Conservation (phyloP, 2,329 filamentous ascomycete genomes). For the Colletotrichum musicola region DNA sequence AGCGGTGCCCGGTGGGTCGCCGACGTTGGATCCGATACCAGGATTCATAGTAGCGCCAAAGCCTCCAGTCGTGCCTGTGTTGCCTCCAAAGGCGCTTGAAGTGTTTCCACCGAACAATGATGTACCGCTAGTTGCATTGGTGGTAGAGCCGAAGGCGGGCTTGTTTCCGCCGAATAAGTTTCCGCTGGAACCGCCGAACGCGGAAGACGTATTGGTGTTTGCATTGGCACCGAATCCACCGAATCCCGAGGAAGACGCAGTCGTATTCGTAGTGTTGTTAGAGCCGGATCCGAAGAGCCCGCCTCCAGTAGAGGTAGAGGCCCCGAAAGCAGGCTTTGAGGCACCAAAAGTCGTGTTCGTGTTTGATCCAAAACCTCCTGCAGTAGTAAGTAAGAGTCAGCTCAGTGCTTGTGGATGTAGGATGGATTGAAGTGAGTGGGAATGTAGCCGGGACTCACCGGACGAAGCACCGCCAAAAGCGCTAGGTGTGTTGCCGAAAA, state of each 20-base stretch:
- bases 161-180: constrained; percentile 67
- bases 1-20: constrained; percentile 77
- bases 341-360: constrained; percentile 52
- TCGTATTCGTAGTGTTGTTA: constrained; percentile 51
- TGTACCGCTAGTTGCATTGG: constrained; percentile 56
- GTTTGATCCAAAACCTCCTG: constrained; percentile 51
- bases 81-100: constrained; percentile 53
- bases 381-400: background rate
- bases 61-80: constrained; percentile 50
- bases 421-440: background rate
- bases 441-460: constrained; percentile 7
- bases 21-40: constrained; percentile 63
- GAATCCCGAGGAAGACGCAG: constrained; percentile 51
- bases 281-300: constrained; percentile 60
- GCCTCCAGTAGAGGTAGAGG: constrained; percentile 49
- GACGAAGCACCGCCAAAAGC: constrained; percentile 35
- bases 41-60: constrained; percentile 62
- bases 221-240: constrained; percentile 57
- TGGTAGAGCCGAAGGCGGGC: constrained; percentile 61
- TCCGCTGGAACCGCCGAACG: constrained; percentile 56
- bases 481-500: constrained; percentile 41
- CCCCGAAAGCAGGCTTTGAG: constrained; percentile 43
- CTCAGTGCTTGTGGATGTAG: background rate
- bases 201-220: constrained; percentile 47
- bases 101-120: constrained; percentile 62